Percentiles rank a stretch among this genome's conserved stretches.
phyloP scores from a whole-genome alignment of 2,329 filamentous ascomycete genomes.

The Monosporascus sp. region DNA sequence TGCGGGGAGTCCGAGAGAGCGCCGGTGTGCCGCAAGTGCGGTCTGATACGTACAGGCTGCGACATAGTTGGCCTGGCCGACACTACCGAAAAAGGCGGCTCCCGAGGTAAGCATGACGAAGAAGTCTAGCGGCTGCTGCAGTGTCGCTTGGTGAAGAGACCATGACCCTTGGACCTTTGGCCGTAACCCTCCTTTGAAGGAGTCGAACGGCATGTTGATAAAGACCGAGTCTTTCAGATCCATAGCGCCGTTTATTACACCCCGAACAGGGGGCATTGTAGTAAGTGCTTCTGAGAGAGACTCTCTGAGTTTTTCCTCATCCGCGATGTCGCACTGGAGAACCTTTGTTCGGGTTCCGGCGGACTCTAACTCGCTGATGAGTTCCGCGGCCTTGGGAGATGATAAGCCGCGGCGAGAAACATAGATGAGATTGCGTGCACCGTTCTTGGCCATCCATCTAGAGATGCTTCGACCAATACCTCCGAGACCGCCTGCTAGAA shows the following conservation, averaged over 20 bases:
- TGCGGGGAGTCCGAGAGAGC: constrained; percentile 2
- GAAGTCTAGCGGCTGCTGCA: constrained; percentile 21
- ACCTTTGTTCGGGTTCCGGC: background rate
- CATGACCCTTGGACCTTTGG: constrained; percentile 8
- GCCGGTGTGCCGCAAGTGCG: constrained; percentile 9
- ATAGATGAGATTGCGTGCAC: constrained; percentile 3
- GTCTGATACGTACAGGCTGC: constrained; percentile 28
- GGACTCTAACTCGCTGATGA: background rate
- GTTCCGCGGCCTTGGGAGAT: background rate
- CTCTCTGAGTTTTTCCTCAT: background rate
- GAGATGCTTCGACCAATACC: background rate
- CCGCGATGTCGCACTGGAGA: constrained; percentile 1
- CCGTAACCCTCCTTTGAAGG: background rate
- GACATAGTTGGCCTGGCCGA: constrained; percentile 24
- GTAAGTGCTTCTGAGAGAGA: background rate
- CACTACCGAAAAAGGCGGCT: constrained; percentile 14
- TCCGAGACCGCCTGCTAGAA: background rate
- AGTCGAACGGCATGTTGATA: constrained; percentile 5
- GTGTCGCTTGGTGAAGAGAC: constrained; percentile 16
- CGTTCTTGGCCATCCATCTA: background rate
- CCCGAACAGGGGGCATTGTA: constrained; percentile 5
- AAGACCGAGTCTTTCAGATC: constrained; percentile 1
- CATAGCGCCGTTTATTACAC: constrained; percentile 9
- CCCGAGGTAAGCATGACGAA: constrained; percentile 24
- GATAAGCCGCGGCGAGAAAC: background rate